Percentiles rank a stretch among this genome's conserved stretches.
Evolutionary conservation across 2,329 filamentous ascomycete genomes (phyloP).

Genomic region (Aspergillus ibericus): DNA sequence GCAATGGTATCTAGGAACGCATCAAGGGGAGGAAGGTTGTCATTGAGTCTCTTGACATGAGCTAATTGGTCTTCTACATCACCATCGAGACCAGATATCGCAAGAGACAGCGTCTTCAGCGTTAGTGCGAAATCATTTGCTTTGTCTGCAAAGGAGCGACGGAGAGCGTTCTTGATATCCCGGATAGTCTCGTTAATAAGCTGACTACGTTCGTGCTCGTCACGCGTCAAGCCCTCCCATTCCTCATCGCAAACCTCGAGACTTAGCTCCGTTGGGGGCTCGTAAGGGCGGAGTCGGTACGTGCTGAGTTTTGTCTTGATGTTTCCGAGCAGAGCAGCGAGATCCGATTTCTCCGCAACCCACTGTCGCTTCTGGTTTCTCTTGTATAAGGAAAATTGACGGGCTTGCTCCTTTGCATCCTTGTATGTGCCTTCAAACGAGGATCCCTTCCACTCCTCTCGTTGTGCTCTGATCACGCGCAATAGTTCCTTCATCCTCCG

Average conservation of each 20-base stretch:
- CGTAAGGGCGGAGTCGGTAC: constrained; percentile 86
- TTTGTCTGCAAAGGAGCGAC: constrained; percentile 93
- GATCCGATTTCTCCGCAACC: constrained; percentile 96
- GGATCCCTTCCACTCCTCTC: constrained; percentile 73
- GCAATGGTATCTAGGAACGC: constrained; percentile 86
- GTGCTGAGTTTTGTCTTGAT: constrained; percentile 99
- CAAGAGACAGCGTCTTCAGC: constrained; percentile 89
- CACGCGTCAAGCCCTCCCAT: constrained; percentile 76
- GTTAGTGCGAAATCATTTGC: constrained; percentile 97
- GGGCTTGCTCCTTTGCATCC: constrained; percentile 85
- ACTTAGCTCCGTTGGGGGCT: constrained; percentile 80
- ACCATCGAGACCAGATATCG: constrained; percentile 94
- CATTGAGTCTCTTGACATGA: constrained; percentile 81
- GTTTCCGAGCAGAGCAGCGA: constrained; percentile 89
- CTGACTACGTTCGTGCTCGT: constrained; percentile 86
- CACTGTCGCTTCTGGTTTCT: constrained; percentile 85
- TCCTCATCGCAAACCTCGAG: constrained; percentile 78
- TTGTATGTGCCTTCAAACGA: constrained; percentile 87
- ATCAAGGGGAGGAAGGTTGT: constrained; percentile 85
- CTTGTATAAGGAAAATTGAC: constrained; percentile 85
- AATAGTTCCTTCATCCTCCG: constrained; percentile 82
- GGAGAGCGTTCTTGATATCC: constrained; percentile 95
- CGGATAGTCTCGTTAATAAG: constrained; percentile 97
- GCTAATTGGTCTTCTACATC: constrained; percentile 92
- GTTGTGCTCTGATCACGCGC: constrained; percentile 70